Conservation (phyloP, 2,329 filamentous ascomycete species). For the Tolypocladium nubicola region DNA sequence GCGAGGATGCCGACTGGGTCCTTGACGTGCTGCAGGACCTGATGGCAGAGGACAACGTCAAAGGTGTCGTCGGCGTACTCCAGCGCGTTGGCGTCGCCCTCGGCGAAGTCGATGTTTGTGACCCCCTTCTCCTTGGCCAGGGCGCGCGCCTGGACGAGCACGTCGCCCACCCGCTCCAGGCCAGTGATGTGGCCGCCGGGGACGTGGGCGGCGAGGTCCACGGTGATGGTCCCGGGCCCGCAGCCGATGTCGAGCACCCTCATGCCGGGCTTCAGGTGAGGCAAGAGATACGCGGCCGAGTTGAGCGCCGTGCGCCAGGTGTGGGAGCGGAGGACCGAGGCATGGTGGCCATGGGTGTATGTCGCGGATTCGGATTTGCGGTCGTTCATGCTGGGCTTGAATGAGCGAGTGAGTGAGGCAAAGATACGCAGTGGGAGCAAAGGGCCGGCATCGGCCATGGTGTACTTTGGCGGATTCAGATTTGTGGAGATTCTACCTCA, state of each 20-base stretch:
- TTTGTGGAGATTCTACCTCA: too few species aligned
- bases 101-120: constrained; percentile 21
- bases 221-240: constrained; percentile 37
- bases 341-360: constrained; percentile 29
- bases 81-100: constrained; percentile 17
- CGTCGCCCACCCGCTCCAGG: constrained; percentile 23
- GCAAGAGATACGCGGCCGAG: constrained; percentile 30
- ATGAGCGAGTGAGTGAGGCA: too few species aligned
- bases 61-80: constrained; percentile 24
- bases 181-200: constrained; percentile 25
- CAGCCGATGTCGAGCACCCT: constrained; percentile 36
- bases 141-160: constrained; percentile 20
- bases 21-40: constrained; percentile 28
- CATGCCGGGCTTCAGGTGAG: constrained; percentile 25
- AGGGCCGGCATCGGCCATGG: too few species aligned
- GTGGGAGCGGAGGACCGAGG: constrained; percentile 25
- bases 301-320: constrained; percentile 28
- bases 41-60: constrained; percentile 27
- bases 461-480: too few species aligned
- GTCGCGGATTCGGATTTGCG: constrained; percentile 8
- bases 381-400: too few species aligned
- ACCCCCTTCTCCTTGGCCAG: constrained; percentile 17
- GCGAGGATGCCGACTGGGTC: constrained; percentile 19
- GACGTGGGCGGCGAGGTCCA: constrained; percentile 25
- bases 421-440: too few species aligned